Percentiles rank a stretch among this genome's conserved stretches.
Evolutionary conservation across 2,329 filamentous ascomycete species (phyloP).

Genomic region (Ustulina deusta): DNA sequence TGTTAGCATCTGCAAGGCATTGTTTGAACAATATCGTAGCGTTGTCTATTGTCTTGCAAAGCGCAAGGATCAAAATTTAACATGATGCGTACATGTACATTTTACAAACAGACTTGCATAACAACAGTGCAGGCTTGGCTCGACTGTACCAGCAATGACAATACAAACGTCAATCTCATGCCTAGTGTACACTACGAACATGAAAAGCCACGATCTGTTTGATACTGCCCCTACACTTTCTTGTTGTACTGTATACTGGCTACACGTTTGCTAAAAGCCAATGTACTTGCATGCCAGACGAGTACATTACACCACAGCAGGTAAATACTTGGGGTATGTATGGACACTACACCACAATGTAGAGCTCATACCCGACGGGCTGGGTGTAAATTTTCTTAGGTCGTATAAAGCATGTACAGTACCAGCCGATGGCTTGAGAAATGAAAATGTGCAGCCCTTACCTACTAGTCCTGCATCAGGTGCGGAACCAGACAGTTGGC

Average conservation of each 20-base stretch:
- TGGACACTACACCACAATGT: background rate
- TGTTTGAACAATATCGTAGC: conserved; percentile 22
- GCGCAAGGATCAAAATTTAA: conserved; percentile 22
- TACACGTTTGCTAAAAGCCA: conserved; percentile 13
- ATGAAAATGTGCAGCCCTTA: conserved; percentile 1
- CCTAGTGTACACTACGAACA: conserved; percentile 10
- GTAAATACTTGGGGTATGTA: background rate
- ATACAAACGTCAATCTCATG: conserved; percentile 21
- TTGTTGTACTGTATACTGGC: conserved; percentile 1
- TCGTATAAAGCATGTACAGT: background rate
- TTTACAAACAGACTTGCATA: conserved; percentile 37
- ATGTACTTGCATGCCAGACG: background rate
- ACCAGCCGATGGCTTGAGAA: background rate
- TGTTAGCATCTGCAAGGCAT: conserved; percentile 23
- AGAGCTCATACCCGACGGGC: conserved; percentile 4
- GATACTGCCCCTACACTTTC: conserved; percentile 7
- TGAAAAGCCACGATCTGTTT: conserved; percentile 28
- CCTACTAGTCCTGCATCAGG: conserved; percentile 13
- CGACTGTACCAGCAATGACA: conserved; percentile 20
- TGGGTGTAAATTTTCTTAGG: conserved; percentile 1
- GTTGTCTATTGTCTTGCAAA: conserved; percentile 20
- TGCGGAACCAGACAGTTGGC: conserved; percentile 13
- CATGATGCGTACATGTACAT: conserved; percentile 16
- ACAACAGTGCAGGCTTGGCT: conserved; percentile 32
- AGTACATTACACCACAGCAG: background rate